Evolutionary conservation across 345 rosid genomes (phyloP).

Genomic region (Hypericum androsaemum): DNA sequence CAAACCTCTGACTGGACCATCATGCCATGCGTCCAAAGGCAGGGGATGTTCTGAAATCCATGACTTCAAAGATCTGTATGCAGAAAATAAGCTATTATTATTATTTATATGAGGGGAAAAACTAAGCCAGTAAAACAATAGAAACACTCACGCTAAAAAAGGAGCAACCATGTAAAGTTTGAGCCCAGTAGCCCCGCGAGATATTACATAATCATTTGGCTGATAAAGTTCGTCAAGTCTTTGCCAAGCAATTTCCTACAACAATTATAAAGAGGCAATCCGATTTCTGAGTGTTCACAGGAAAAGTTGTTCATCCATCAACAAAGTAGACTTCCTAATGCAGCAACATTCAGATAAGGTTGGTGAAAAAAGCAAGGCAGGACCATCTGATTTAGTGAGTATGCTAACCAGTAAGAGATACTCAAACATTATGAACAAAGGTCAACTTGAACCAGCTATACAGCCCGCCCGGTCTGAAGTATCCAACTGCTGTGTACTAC

Average conservation of each 20-base stretch:
- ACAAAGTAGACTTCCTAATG: neutral
- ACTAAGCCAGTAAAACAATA: neutral
- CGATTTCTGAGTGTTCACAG: neutral
- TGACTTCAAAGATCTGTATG: constrained; percentile 54
- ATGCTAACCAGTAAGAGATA: no score
- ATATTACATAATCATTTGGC: constrained; percentile 64
- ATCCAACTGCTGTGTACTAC: constrained; percentile 3
- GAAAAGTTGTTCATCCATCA: neutral
- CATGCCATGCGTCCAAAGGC: constrained; percentile 43
- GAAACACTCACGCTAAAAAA: constrained; percentile 60
- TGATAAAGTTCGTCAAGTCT: constrained; percentile 80
- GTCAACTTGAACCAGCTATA: no score
- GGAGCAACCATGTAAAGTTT: constrained; percentile 98
- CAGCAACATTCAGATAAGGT: no score
- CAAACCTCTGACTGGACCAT: constrained; percentile 61
- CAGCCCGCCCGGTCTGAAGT: no score
- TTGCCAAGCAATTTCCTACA: constrained; percentile 93
- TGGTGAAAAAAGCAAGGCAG: no score
- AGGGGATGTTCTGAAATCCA: constrained; percentile 68
- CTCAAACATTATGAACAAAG: no score
- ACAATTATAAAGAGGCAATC: constrained; percentile 10
- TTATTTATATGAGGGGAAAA: neutral
- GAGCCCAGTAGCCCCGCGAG: constrained; percentile 74
- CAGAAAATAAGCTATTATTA: constrained; percentile 7
- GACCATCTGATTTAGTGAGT: no score